Evolutionary conservation across 352 stramenopile species (phyloP).

Genomic region (Phytophthora sp.): DNA sequence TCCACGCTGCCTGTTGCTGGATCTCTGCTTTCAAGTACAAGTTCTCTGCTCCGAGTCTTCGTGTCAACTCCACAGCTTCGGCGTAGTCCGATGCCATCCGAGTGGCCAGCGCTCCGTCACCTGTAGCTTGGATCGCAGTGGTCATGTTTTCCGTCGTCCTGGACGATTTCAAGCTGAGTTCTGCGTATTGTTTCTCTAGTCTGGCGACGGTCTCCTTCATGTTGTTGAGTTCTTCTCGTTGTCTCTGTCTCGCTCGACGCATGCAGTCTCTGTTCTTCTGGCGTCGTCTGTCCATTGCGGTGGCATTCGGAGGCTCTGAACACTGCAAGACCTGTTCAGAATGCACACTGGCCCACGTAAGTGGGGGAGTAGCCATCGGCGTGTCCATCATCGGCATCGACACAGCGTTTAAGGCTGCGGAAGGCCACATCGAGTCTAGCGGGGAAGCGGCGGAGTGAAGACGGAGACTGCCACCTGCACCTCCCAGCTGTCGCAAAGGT

Average conservation of each 20-base stretch:
- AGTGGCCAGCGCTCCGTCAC: neutral
- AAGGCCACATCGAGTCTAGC: neutral
- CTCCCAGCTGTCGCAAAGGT: neutral
- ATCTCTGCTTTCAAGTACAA: conserved; percentile 43
- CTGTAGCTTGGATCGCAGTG: neutral
- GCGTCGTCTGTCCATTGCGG: conserved; percentile 35
- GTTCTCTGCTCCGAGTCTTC: conserved; percentile 47
- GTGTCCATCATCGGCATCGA: conserved; percentile 17
- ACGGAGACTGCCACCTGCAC: neutral
- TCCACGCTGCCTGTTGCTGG: conserved; percentile 43
- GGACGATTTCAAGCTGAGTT: conserved; percentile 31
- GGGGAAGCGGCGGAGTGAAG: neutral
- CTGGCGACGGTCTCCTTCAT: conserved; percentile 40
- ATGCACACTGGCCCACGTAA: neutral
- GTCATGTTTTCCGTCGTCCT: neutral
- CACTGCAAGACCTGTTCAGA: conserved; percentile 18
- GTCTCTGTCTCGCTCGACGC: conserved; percentile 41
- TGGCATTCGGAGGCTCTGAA: conserved; percentile 20
- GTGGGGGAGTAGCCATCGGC: neutral
- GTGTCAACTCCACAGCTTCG: conserved; percentile 28
- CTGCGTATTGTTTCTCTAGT: conserved; percentile 47
- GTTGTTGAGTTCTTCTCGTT: conserved; percentile 33
- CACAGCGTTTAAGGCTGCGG: neutral
- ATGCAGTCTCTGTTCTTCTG: conserved; percentile 56
- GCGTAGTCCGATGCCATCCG: conserved; percentile 14